Conservation (phyloP, 441 rosid species). For the Populus tomentosa region DNA sequence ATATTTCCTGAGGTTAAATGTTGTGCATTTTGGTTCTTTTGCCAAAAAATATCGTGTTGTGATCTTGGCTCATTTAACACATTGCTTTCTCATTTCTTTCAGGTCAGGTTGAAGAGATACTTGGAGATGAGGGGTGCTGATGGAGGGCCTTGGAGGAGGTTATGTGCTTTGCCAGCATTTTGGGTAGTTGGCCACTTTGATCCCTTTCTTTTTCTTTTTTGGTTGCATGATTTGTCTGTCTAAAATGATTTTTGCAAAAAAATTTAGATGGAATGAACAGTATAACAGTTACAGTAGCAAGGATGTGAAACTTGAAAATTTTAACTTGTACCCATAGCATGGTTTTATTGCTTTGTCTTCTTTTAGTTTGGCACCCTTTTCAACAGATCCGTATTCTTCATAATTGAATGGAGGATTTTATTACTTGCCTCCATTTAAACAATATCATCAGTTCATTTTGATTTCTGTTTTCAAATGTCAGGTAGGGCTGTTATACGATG, state of each 20-base stretch:
- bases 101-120: slow-evolving; percentile 97
- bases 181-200: slow-evolving; percentile 54
- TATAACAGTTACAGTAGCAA: background rate
- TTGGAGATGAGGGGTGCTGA: slow-evolving; percentile 99
- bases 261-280: background rate
- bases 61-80: slow-evolving; percentile 14
- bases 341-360: background rate
- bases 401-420: background rate
- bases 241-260: background rate
- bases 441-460: slow-evolving; percentile 10
- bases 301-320: background rate
- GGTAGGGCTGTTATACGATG: slow-evolving; percentile 94
- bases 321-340: background rate
- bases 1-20: slow-evolving; percentile 85
- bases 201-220: slow-evolving; percentile 3
- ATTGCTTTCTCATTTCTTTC: slow-evolving; percentile 18
- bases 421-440: background rate
- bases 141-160: slow-evolving; percentile 99
- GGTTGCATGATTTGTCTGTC: background rate
- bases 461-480: slow-evolving; percentile 30
- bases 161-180: slow-evolving; percentile 96
- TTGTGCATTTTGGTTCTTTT: background rate
- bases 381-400: background rate
- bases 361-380: background rate
- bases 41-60: background rate